These are phyloP conservation scores for Nyctanthes arbortristis DNA, from an alignment of 257 asterid species.

Conservation along the genomic window DNA sequence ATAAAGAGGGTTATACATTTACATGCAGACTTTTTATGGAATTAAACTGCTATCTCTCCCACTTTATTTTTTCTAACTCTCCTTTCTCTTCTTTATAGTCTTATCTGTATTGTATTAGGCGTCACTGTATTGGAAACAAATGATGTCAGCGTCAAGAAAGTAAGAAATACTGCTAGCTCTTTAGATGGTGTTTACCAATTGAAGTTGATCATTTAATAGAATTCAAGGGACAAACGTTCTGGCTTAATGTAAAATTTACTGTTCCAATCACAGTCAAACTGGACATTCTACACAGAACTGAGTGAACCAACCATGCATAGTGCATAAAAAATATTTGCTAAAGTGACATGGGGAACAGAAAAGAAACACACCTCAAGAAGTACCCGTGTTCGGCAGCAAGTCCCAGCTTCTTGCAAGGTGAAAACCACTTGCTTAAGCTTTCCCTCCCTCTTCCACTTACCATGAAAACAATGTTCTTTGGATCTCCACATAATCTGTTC, in stretches of 20 bases:
- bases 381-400: constrained; percentile 93
- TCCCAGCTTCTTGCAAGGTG: constrained; percentile 70
- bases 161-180: too few species aligned
- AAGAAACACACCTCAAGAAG: constrained; percentile 57
- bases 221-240: background rate
- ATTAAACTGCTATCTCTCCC: too few species aligned
- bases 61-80: too few species aligned
- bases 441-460: constrained; percentile 85
- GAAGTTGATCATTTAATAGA: background rate
- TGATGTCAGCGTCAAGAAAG: too few species aligned
- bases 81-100: too few species aligned
- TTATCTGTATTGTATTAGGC: too few species aligned
- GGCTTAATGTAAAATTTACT: background rate
- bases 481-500: constrained; percentile 63
- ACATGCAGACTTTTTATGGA: too few species aligned
- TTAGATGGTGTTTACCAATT: background rate
- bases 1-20: too few species aligned
- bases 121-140: too few species aligned
- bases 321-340: background rate
- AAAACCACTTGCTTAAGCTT: constrained; percentile 70
- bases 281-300: background rate
- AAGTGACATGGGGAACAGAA: constrained; percentile 5
- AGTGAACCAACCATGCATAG: background rate
- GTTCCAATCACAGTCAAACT: background rate
- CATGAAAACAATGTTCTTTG: constrained; percentile 57